A percentile compares a stretch with the other conserved stretches of the same genome.
Evolutionary conservation across 108 stramenopile genomes (phyloP).

Genomic region (Cyclotella atomus): DNA sequence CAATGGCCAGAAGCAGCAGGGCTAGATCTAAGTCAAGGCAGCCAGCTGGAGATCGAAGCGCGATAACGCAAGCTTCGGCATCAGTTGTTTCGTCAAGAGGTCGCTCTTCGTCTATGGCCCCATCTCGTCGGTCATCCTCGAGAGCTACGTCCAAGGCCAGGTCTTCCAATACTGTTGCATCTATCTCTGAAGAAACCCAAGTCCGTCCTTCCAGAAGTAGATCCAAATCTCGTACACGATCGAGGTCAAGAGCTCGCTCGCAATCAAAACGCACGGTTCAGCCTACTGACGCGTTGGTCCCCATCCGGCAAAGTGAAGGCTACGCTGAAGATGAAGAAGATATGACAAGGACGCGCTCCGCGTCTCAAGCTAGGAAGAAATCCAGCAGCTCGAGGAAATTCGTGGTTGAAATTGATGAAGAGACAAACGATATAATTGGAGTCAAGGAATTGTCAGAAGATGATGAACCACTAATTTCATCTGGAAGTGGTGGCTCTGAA

Average conservation of each 20-base stretch:
- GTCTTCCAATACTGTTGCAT: background rate
- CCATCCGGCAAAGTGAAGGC: too few species aligned
- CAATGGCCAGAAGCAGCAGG: background rate
- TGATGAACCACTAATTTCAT: background rate
- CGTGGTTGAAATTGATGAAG: conserved; percentile 15
- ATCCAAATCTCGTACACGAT: background rate
- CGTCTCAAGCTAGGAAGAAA: background rate
- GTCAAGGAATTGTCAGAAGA: conserved; percentile 16
- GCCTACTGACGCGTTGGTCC: background rate
- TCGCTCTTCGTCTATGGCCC: conserved; percentile 2
- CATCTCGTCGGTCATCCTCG: background rate
- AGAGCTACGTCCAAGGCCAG: background rate
- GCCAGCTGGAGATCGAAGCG: background rate
- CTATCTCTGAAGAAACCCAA: background rate
- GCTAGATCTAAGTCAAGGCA: conserved; percentile 12
- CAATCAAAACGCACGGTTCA: background rate
- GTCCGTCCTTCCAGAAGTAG: background rate
- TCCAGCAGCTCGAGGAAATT: conserved; percentile 8
- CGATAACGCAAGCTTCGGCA: background rate
- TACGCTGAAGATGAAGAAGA: too few species aligned
- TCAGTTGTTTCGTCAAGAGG: background rate
- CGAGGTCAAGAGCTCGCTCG: conserved; percentile 1
- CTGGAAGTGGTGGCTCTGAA: background rate
- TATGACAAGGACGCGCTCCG: background rate
- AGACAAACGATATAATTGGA: conserved; percentile 13